These are phyloP conservation scores for Cyclocybe aegerita DNA, from an alignment of 768 basidiomycete species.

Conservation along the genomic window DNA sequence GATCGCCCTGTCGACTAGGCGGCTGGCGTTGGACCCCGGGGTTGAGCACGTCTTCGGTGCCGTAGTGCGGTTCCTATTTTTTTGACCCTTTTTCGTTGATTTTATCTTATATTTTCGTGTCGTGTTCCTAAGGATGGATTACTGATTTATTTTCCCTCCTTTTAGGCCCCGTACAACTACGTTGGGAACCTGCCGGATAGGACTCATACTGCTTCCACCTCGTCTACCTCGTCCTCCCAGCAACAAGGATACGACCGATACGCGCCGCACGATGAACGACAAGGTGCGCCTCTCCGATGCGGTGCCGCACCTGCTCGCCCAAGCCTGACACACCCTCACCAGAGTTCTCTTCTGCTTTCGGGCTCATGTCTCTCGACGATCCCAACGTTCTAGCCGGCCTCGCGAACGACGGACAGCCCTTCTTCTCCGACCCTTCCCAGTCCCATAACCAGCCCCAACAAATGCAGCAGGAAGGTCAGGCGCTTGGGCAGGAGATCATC, in stretches of 20 bases:
- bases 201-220: conserved; percentile 13
- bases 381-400: conserved; percentile 65
- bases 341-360: conserved; percentile 66
- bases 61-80: neutral
- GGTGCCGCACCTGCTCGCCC: too few relatives aligned
- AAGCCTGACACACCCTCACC: neutral
- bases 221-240: conserved; percentile 18
- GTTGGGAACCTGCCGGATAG: conserved; percentile 15
- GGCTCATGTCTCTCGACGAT: conserved; percentile 76
- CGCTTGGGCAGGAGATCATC: neutral
- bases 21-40: too few relatives aligned
- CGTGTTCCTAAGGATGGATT: neutral
- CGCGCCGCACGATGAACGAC: conserved; percentile 17
- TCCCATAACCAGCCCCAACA: conserved; percentile 14
- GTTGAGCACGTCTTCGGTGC: too few relatives aligned
- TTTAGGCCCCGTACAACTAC: conserved; percentile 5
- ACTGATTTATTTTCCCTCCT: neutral
- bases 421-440: conserved; percentile 44
- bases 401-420: conserved; percentile 56
- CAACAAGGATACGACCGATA: conserved; percentile 4
- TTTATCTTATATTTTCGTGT: neutral
- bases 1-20: too few relatives aligned
- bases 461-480: neutral
- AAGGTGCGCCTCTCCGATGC: conserved; percentile 13
- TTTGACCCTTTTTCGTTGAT: neutral